A percentile compares a stretch with the other conserved stretches of the same genome.
Evolutionary conservation across 1,284 basidiomycete species (phyloP).

Genomic region (Boletus calvinii): DNA sequence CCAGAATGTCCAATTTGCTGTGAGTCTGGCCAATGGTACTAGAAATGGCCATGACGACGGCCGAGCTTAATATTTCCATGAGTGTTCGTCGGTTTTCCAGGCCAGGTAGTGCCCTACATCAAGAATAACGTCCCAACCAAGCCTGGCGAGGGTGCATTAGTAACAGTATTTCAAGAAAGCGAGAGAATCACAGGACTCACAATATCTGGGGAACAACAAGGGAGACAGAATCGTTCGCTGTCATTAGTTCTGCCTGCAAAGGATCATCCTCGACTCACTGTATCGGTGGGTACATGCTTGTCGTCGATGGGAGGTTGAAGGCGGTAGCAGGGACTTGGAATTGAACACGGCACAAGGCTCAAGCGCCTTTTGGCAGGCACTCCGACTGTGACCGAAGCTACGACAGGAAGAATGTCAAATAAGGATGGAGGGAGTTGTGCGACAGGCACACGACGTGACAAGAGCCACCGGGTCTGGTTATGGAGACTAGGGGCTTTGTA

Average conservation of each 20-base stretch:
- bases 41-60: conserved; percentile 23
- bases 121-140: conserved; percentile 26
- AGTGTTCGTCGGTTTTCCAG: not conserved
- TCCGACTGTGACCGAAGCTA: not conserved
- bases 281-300: conserved; percentile 8
- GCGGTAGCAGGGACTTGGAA: not conserved
- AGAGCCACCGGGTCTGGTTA: no score
- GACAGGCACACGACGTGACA: no score
- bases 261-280: conserved; percentile 21
- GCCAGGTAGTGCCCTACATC: conserved; percentile 14
- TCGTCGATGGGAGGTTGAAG: not conserved
- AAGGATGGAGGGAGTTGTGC: no score
- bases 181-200: conserved; percentile 6
- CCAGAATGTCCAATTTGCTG: conserved; percentile 21
- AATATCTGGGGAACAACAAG: conserved; percentile 13
- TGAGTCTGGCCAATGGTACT: conserved; percentile 9
- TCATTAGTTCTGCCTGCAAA: not conserved
- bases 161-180: not conserved
- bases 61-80: conserved; percentile 16
- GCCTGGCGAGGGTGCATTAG: conserved; percentile 6
- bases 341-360: no score
- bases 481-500: no score
- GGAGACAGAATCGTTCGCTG: not conserved
- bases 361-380: not conserved
- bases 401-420: not conserved